Conservation (phyloP, 2,329 filamentous ascomycete genomes). For the Calonectria leucothoes region DNA sequence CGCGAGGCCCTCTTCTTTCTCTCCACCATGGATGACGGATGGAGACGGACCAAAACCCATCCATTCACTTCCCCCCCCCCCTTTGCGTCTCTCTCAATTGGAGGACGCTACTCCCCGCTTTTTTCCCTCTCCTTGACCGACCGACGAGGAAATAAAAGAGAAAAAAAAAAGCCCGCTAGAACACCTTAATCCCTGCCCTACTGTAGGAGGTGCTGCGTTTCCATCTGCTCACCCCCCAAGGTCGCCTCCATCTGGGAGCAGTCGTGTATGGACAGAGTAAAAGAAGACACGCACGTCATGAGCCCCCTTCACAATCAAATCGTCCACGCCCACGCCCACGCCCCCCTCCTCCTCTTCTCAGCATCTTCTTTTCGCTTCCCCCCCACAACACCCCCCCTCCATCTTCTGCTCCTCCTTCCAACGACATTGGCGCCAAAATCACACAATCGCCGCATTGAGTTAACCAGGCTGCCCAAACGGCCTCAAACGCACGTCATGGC, state of each 20-base stretch:
- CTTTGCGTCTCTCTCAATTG: not conserved
- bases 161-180: constrained; percentile 14
- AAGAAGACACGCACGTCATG: constrained; percentile 33
- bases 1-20: not conserved
- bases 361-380: not conserved
- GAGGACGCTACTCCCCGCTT: not conserved
- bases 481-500: constrained; percentile 4
- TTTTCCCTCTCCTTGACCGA: not conserved
- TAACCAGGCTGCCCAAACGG: not conserved
- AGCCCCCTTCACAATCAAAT: not conserved
- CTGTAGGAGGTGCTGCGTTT: not conserved
- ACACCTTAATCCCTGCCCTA: constrained; percentile 16
- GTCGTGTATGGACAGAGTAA: not conserved
- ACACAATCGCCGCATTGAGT: constrained; percentile 33
- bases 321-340: not conserved
- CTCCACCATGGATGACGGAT: not conserved
- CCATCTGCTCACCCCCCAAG: constrained; percentile 34
- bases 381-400: not conserved
- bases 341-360: not conserved
- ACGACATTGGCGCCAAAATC: constrained; percentile 43
- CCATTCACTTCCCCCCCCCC: not conserved
- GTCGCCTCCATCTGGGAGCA: constrained; percentile 18
- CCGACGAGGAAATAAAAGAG: not conserved
- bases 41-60: not conserved
- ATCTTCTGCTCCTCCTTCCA: not conserved